Evolutionary conservation across 1,284 basidiomycete species (phyloP), one percentile per base, ranked within the genome.

Genomic region (Microbotryomycetes sp.): DNA sequence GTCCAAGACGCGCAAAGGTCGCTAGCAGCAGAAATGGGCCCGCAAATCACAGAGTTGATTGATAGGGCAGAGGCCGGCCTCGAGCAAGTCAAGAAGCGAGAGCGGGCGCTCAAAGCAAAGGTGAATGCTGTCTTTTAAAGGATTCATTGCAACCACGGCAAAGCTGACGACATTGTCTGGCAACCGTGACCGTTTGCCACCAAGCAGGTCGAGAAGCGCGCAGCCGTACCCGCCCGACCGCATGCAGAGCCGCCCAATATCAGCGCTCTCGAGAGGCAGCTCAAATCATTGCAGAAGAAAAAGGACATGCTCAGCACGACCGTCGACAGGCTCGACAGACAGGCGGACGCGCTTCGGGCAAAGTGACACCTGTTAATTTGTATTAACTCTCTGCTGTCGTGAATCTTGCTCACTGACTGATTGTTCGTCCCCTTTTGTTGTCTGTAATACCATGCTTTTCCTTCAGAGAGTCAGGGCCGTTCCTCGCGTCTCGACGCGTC

Each of bases 21-120:
- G 9, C 45, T 70, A 16, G 60, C 60, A 35, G 52, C 55, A 52
- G 64, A 70, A 53, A 66, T 70, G 45, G 55, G 61, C 49, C 69
- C 69, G 7, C 67, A 68, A 61, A 66, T 70, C 24, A 62, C 62
- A 45, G 64, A 66, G 61, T 59, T 65, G 16, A 67, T 70, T 2
- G 15, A 57, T 15, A 24, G 62, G 15, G 69, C 67, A 15, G 69
- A 70, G 30, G 47, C 29, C 3, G 69, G 69, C 2, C 30, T 70
- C 18, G 67, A 65, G 46, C 56, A 27, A 18, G 18, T 68, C 35
- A 68, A 68, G 56, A 56, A 57, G 46, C 49, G 54, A 16, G 69
- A 70, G 45, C 47, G 59, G 29, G 48, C 21, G 4, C 26, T 66
- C 16, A 27, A 55, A 49, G 57, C 56, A 16, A 62, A 59, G 61